Base-by-base conservation (phyloP, 1,284 basidiomycete species). In the Cystobasidium sp. region DNA sequence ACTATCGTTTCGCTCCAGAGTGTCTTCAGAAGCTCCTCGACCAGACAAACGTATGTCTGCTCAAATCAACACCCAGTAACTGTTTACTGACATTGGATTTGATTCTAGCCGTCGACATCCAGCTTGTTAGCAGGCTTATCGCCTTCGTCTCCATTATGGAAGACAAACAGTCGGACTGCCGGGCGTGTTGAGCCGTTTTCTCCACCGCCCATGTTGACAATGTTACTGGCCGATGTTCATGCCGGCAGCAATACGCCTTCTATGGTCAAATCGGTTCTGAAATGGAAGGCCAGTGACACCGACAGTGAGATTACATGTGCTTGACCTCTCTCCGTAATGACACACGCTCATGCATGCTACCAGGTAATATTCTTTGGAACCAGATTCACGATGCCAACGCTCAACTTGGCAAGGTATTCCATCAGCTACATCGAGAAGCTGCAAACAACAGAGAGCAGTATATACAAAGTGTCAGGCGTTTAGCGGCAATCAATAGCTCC, bases 221-320 rank as follows among this genome's bases (percentile, higher is more conserved):
- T 97, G 44, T 87, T 97, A 82, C 86, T 97, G 43, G 95, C 93
- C 31, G 94, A 97, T 80, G 92, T 97, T 6, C 92, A 95, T 79
- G 92, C 91, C 1, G 94, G 94, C 10, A 94, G 91, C 78, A 91
- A 97, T 80, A 97, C 95, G 1, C 95, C 95, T 0, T 92, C 91
- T 59, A 88, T 97, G 68, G 93, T 94, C 4, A 88, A 91, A 41
- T 90, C 92, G 81, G 94, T 97, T 1, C 83, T 95, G 74, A 88
- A 88, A 79, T 97, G 94, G 94, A 86, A 89, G 80, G 86, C 88
- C 75, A 84, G 88, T 75, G 81, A 83, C 14, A 84, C 84, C 46
- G 84, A 87, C 81, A 90, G 91, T 88, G 74, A 75, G 83, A 18
- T 37, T 56, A 31, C 24, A 37, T 1, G 37, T 41, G 14, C 14